Evolutionary conservation across 495 filamentous ascomycete species (phyloP), one percentile per base, ranked within the genome.

Genomic region (Lepidopterella palustris): DNA sequence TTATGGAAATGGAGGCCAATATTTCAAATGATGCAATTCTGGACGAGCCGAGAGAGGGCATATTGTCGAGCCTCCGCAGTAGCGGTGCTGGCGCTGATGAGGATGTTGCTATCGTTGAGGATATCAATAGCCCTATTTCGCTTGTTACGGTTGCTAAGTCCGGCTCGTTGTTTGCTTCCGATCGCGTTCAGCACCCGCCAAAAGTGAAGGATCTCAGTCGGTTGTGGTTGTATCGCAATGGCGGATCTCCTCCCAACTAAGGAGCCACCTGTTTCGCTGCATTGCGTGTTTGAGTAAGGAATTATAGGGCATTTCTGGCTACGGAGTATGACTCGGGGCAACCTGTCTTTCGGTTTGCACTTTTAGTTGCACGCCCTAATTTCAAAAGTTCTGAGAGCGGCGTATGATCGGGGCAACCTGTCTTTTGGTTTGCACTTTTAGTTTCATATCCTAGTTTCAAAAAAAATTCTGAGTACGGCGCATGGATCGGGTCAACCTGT

Each of bases 181-280:
- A 48, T 35, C 39, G 45, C 1, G 15, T 32, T 47, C 35, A 21
- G 8, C 45, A 63, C n/a, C 66, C 57, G 52, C 68, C 73, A 5
- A 82, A 75, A 53, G 84, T 90, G 1, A 88, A 81, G 70, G 82
- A 89, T 62, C 71, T 89, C 57, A 89, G 86, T 70, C 77, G 87
- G 49, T 66, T 91, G 31, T 91, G 88, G 88, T 68, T 77, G 69
- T 91, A 91, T 68, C 74, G 84, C 47, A 86, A 88, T 70, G 87
- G 88, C 15, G 69, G 73, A 31, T 55, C 28, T n/a, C 61, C 61
- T 4, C 11, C 55, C 8, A 26, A 59, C 45, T 56, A 45, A 40
- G 23, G 10, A 42, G 35, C 18, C 13, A 42, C 13, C 18, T 42
- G 35, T 11, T 42, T 13, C 10, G 3, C 10, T 42, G 10, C 3